A percentile compares a stretch with the other conserved stretches of the same genome.
Evolutionary conservation across 2,329 filamentous ascomycete genomes (phyloP).

Genomic region (Colletotrichum echinochloae): DNA sequence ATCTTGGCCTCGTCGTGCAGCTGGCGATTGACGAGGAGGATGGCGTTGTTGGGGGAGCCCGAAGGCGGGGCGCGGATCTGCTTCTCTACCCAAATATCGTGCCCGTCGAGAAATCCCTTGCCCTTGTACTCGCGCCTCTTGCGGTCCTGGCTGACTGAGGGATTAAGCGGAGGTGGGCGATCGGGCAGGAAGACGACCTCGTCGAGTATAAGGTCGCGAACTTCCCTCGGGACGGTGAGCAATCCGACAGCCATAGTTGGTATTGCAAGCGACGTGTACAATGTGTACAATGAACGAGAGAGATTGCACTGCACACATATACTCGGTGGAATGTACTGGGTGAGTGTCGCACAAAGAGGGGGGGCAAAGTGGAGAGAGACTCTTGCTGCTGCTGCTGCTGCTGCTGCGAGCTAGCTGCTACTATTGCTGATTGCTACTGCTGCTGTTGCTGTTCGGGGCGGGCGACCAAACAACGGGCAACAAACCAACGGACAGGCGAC

Average conservation of each 20-base stretch:
- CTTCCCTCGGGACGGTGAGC: conserved; percentile 39
- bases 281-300: background rate
- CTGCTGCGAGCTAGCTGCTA: background rate
- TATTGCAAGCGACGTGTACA: background rate
- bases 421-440: background rate
- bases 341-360: conserved; percentile 18
- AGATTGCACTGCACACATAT: background rate
- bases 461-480: background rate
- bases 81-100: conserved; percentile 41
- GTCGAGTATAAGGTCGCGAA: conserved; percentile 41
- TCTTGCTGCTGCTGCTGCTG: background rate
- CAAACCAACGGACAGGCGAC: background rate
- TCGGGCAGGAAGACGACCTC: conserved; percentile 38
- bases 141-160: conserved; percentile 36
- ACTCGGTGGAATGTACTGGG: background rate
- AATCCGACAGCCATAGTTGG: conserved; percentile 36
- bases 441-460: background rate
- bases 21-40: conserved; percentile 41
- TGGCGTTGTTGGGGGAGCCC: conserved; percentile 34
- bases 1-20: conserved; percentile 38
- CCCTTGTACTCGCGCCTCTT: conserved; percentile 41
- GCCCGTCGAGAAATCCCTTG: conserved; percentile 38
- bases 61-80: conserved; percentile 23
- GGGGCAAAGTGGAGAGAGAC: background rate
- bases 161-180: conserved; percentile 29